These are phyloP conservation scores for Alternaria brassicicola DNA, from an alignment of 2,329 filamentous ascomycete species.

Conservation along the genomic window DNA sequence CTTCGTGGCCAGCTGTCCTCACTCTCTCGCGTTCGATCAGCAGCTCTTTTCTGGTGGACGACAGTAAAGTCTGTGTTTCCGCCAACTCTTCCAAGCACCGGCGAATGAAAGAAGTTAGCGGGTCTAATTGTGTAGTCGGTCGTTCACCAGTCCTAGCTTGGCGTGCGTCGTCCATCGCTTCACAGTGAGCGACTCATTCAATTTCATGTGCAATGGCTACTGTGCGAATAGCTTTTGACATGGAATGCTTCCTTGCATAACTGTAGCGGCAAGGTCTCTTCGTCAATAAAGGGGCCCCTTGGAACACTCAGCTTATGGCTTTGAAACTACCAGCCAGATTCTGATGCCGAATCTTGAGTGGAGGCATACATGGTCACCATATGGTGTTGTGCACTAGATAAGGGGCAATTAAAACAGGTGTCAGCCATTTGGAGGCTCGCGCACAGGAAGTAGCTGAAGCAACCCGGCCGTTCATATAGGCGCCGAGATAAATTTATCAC, in stretches of 20 bases:
- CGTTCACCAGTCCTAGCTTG: background rate
- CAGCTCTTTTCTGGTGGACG: conserved; percentile 5
- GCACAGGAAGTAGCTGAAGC: background rate
- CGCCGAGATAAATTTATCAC: no score
- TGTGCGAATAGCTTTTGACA: background rate
- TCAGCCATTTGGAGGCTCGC: background rate
- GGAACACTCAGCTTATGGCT: background rate
- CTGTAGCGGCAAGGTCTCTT: background rate
- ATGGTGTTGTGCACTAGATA: background rate
- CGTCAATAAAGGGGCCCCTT: background rate
- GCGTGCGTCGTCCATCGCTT: background rate
- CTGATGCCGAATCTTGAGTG: background rate
- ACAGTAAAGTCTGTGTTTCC: conserved; percentile 6
- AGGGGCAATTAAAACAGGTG: background rate
- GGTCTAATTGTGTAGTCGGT: background rate
- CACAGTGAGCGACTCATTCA: background rate
- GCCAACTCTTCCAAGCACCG: conserved; percentile 1
- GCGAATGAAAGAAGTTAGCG: background rate
- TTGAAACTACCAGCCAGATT: background rate
- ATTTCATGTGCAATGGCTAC: background rate
- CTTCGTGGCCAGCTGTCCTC: background rate
- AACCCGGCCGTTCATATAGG: background rate
- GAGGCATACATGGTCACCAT: background rate
- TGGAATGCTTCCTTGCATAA: background rate
- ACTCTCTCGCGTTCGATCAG: conserved; percentile 3